These are phyloP conservation scores for Davidsoniella eucalypti DNA, from an alignment of 2,329 filamentous ascomycete genomes.

Conservation along the genomic window DNA sequence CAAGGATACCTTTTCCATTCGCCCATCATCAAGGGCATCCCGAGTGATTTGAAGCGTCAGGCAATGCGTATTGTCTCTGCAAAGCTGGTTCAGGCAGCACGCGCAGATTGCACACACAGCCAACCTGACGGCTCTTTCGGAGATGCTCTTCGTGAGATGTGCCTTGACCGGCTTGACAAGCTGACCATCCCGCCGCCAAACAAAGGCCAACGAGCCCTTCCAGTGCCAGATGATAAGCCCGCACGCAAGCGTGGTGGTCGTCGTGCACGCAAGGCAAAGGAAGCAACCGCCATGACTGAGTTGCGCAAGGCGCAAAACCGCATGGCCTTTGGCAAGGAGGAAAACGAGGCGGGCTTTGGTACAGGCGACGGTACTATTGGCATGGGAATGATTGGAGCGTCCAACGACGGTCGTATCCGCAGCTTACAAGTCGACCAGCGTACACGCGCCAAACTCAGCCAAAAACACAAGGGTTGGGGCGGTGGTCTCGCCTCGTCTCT, in stretches of 20 bases:
- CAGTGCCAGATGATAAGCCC: slow-evolving; percentile 89
- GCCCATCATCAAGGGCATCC: slow-evolving; percentile 70
- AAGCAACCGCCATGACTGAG: slow-evolving; percentile 92
- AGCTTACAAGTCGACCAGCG: slow-evolving; percentile 81
- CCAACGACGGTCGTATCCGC: slow-evolving; percentile 77
- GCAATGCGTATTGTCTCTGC: slow-evolving; percentile 89
- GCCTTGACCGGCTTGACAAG: slow-evolving; percentile 76
- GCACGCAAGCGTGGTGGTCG: slow-evolving; percentile 82
- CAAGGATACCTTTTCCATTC: slow-evolving; percentile 91
- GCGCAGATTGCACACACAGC: slow-evolving; percentile 73
- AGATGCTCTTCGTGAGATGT: slow-evolving; percentile 65
- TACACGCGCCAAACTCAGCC: slow-evolving; percentile 81
- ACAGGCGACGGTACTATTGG: slow-evolving; percentile 71
- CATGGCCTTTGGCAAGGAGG: slow-evolving; percentile 89
- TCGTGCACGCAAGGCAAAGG: slow-evolving; percentile 84
- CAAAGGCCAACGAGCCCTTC: slow-evolving; percentile 71
- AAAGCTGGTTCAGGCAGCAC: slow-evolving; percentile 84
- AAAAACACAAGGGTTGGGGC: slow-evolving; percentile 94
- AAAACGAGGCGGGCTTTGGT: slow-evolving; percentile 83
- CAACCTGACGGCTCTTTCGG: slow-evolving; percentile 70
- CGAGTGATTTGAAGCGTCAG: slow-evolving; percentile 75
- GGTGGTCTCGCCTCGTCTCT: slow-evolving; percentile 59
- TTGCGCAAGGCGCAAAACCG: slow-evolving; percentile 91
- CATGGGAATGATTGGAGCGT: slow-evolving; percentile 85
- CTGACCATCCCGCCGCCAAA: slow-evolving; percentile 82